phyloP scores from a whole-genome alignment of 192 early-diverging fungal species.

The Coemansia sp. region DNA sequence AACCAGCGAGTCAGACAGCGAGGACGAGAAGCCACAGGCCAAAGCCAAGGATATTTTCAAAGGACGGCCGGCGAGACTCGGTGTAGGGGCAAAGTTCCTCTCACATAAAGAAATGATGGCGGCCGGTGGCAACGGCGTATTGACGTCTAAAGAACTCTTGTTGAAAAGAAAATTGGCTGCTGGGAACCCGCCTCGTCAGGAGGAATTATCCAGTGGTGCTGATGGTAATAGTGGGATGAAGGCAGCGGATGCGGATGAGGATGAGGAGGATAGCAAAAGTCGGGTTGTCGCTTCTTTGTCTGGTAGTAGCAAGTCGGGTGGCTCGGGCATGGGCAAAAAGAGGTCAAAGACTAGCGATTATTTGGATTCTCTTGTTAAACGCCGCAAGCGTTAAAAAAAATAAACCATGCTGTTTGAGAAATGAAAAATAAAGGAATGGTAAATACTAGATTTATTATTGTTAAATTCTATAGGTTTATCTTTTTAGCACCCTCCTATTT shows the following conservation, averaged over 20 bases:
- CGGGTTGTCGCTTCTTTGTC: conserved; percentile 1
- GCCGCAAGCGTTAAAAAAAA: conserved; percentile 11
- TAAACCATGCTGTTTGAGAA: neutral
- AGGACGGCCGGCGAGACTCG: conserved; percentile 41
- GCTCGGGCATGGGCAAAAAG: conserved; percentile 6
- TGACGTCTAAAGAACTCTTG: conserved; percentile 25
- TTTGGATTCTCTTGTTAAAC: conserved; percentile 34
- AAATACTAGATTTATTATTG: too few species aligned
- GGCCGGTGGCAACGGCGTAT: conserved; percentile 4
- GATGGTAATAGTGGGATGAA: neutral
- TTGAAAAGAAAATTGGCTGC: conserved; percentile 31
- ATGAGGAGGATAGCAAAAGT: conserved; percentile 20
- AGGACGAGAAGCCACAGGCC: conserved; percentile 1
- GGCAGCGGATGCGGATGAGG: neutral
- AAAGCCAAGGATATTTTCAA: conserved; percentile 33
- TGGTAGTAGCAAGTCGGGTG: neutral
- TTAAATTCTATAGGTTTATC: too few species aligned
- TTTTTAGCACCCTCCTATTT: too few species aligned
- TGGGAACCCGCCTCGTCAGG: neutral
- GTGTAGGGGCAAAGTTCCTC: conserved; percentile 47
- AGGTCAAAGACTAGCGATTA: conserved; percentile 25
- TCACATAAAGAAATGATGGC: conserved; percentile 44
- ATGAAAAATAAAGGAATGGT: too few species aligned
- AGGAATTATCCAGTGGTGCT: conserved; percentile 1
- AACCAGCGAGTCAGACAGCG: conserved; percentile 10